phyloP scores from a whole-genome alignment of 805 yeast genomes.

The Wickerhamomyces tratensis region DNA sequence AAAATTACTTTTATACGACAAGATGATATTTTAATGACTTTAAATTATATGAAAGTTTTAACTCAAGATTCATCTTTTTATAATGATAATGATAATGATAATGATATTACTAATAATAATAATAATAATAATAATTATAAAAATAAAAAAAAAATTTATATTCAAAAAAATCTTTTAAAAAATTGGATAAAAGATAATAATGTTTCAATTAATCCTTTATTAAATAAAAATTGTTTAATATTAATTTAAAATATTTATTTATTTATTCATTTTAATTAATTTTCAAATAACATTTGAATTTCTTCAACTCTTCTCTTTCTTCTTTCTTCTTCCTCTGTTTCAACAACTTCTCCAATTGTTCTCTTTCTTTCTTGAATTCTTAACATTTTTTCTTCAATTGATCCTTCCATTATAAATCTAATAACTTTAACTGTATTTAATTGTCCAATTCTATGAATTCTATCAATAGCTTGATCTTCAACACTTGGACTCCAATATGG shows the following conservation, averaged over 20 bases:
- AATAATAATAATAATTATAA: conserved; percentile 2
- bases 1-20: conserved; percentile 52
- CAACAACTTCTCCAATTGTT: conserved; percentile 72
- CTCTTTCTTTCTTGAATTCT: conserved; percentile 79
- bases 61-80: conserved; percentile 4
- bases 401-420: conserved; percentile 71
- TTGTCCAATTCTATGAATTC: conserved; percentile 90
- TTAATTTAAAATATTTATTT: neutral
- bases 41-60: conserved; percentile 45
- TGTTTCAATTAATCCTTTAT: conserved; percentile 7
- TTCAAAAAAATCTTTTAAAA: conserved; percentile 6
- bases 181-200: conserved; percentile 10
- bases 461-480: conserved; percentile 85
- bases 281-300: conserved; percentile 53
- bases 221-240: conserved; percentile 1
- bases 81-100: too few relatives aligned
- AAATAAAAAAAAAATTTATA: conserved; percentile 9
- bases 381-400: conserved; percentile 85
- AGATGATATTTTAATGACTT: conserved; percentile 50
- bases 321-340: conserved; percentile 67
- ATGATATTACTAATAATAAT: too few relatives aligned
- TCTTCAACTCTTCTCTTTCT: conserved; percentile 64
- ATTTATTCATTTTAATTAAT: conserved; percentile 2
- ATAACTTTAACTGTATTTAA: conserved; percentile 58
- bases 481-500: conserved; percentile 97